Evolutionary conservation across 495 filamentous ascomycete species (phyloP), one percentile per base, ranked within the genome.

Genomic region (Sordaria brevicollis): DNA sequence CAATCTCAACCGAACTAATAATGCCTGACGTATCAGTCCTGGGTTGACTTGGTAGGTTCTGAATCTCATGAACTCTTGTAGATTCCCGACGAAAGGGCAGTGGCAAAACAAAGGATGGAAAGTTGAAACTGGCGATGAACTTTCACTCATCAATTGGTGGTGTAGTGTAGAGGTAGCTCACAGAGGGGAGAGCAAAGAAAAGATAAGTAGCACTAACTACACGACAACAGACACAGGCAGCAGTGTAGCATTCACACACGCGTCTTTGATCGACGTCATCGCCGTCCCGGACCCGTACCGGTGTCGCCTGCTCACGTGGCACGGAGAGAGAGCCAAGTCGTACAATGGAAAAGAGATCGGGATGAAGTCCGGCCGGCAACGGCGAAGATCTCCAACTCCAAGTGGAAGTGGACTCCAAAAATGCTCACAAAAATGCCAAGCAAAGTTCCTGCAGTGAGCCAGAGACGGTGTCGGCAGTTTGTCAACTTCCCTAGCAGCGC

Each of bases 231-330:
- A 6, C 13, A 62, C 25, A 62, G 49, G 49, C 25, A 62, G 49
- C 49, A 62, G 49, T 62, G 49, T 62, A 62, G 25, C 49, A 31
- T 62, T 31, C 49, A 62, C 25, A 31, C n/a, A 62, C 49, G 49
- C 49, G 49, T 62, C 49, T 31, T 62, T 62, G 49, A 62, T 33
- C 49, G 49, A 62, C 25, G 49, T 31, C 49, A 62, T 62, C 0
- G 49, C 49, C 49, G 13, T 17, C 21, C 25, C 49, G 69, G 34
- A 43, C 5, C 35, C 38, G 41, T 31, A n/a, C n/a, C 41, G 15
- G 41, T 65, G 65, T 68, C 69, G 69, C 69, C 69, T 35, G 66
- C 29, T 71, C 69, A 71, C 69, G 66, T 71, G 69, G 66, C 33
- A 43, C 67, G 67, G 67, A n/a, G n/a, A n/a, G n/a, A n/a, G n/a